phyloP scores from a whole-genome alignment of 306 rosid species.

The Rosa lucieae region DNA sequence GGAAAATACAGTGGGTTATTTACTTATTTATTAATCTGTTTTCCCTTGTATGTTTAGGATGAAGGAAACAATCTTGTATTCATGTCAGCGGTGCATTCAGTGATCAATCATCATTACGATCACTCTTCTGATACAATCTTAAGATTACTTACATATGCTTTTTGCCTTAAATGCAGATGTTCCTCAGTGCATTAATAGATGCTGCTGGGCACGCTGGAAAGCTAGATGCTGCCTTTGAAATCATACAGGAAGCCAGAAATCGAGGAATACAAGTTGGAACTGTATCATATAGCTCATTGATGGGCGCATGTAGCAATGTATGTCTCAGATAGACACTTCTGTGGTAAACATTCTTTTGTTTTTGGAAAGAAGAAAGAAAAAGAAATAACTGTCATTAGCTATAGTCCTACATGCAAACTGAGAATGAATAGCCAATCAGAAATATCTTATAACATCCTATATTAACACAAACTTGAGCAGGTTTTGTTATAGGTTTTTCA shows the following conservation, averaged over 20 bases:
- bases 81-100: constrained; percentile 22
- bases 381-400: no score
- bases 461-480: background rate
- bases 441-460: background rate
- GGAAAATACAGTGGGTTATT: background rate
- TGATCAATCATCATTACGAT: constrained; percentile 6
- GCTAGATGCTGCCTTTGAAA: constrained; percentile 87
- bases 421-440: constrained; percentile 20
- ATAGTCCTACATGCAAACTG: constrained; percentile 1
- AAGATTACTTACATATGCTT: constrained; percentile 27
- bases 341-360: no score
- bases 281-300: constrained; percentile 82
- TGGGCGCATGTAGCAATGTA: no score
- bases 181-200: constrained; percentile 92
- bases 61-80: background rate
- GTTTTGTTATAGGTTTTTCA: background rate
- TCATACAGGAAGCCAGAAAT: constrained; percentile 58
- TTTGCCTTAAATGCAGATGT: constrained; percentile 59
- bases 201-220: constrained; percentile 93
- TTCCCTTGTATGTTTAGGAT: background rate
- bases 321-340: no score
- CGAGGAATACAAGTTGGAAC: constrained; percentile 64
- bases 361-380: no score
- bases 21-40: background rate
- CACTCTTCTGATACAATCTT: constrained; percentile 12